Conservation (phyloP, 2,329 filamentous ascomycete species). For the Aspergillus caelatus region DNA sequence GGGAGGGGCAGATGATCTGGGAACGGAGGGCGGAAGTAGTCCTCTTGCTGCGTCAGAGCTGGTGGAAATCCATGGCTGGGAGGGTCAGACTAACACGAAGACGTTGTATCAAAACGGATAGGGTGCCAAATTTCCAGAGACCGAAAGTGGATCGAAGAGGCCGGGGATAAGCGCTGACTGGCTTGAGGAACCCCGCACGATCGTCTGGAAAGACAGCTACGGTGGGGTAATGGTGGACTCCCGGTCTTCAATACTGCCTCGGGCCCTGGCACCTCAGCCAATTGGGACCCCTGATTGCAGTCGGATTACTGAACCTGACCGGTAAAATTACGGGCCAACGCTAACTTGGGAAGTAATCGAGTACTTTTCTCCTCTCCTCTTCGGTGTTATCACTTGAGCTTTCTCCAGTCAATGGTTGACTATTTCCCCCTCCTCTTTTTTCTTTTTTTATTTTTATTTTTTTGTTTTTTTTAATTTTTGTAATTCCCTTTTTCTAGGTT, state of each 20-base stretch:
- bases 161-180: constrained; percentile 3
- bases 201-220: background rate
- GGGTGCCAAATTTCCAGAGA: background rate
- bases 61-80: background rate
- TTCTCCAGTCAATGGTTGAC: background rate
- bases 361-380: too few species aligned
- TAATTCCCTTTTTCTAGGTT: too few species aligned
- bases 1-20: background rate
- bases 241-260: background rate
- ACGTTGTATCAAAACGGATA: background rate
- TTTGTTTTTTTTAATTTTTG: background rate
- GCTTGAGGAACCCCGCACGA: constrained; percentile 1
- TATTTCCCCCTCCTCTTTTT: background rate
- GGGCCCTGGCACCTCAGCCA: background rate
- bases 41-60: background rate
- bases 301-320: background rate
- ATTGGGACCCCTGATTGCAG: background rate
- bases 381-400: background rate
- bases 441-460: background rate
- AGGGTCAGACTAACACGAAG: background rate
- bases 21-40: too few species aligned
- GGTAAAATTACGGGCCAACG: background rate
- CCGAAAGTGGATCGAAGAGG: background rate
- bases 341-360: too few species aligned
- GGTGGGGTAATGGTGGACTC: background rate